These are phyloP conservation scores for Ceratocystis alfenasii DNA, from an alignment of 2,329 filamentous ascomycete species.

Conservation along the genomic window DNA sequence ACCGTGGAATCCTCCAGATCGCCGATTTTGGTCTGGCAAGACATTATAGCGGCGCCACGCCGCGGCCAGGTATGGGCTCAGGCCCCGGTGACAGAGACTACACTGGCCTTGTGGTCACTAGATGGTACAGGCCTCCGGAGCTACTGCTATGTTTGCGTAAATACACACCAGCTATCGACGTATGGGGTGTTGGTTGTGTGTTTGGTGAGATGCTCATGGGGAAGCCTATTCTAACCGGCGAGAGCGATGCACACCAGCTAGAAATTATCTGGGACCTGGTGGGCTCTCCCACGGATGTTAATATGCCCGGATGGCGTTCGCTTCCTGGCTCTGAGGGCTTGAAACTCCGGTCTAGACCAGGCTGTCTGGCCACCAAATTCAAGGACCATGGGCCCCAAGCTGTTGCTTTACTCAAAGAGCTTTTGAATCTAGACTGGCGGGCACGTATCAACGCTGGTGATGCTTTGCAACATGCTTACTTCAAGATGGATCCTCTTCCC, in stretches of 20 bases:
- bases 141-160: constrained; percentile 73
- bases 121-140: constrained; percentile 95
- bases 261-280: constrained; percentile 90
- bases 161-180: constrained; percentile 95
- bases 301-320: constrained; percentile 79
- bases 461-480: constrained; percentile 84
- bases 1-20: constrained; percentile 85
- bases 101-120: constrained; percentile 88
- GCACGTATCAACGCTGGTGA: constrained; percentile 86
- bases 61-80: constrained; percentile 62
- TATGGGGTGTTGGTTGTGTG: constrained; percentile 98
- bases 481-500: constrained; percentile 65
- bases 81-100: constrained; percentile 83
- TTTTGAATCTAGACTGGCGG: constrained; percentile 81
- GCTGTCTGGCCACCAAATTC: constrained; percentile 63
- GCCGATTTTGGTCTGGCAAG: constrained; percentile 92
- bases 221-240: constrained; percentile 83
- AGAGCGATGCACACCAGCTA: constrained; percentile 78
- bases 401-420: constrained; percentile 66
- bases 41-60: constrained; percentile 78
- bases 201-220: constrained; percentile 96
- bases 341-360: constrained; percentile 46
- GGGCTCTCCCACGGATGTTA: constrained; percentile 77
- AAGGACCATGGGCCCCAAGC: constrained; percentile 61
- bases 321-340: constrained; percentile 72